These are phyloP conservation scores for Pseudozyma sp. DNA, from an alignment of 1,284 basidiomycete species.

Conservation along the genomic window DNA sequence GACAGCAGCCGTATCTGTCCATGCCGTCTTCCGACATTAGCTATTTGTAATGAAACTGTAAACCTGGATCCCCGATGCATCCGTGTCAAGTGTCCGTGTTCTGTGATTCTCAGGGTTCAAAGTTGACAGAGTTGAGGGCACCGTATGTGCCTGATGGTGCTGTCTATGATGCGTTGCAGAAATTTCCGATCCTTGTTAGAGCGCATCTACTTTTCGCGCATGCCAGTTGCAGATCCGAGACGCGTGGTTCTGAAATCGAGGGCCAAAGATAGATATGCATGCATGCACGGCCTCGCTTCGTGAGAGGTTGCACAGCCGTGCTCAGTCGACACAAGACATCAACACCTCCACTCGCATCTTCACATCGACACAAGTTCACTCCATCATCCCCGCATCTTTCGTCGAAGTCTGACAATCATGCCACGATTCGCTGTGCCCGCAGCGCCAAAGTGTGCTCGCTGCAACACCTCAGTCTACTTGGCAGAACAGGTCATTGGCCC, in stretches of 20 bases:
- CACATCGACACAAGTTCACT: not conserved
- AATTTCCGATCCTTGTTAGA: constrained; percentile 2
- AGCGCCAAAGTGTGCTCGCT: constrained; percentile 67
- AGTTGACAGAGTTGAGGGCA: not conserved
- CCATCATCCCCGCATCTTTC: not conserved
- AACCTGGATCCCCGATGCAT: too few relatives aligned
- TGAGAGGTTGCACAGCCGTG: constrained; percentile 2
- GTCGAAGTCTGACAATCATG: constrained; percentile 22
- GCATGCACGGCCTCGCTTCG: constrained; percentile 12
- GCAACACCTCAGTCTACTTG: constrained; percentile 63
- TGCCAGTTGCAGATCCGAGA: constrained; percentile 5
- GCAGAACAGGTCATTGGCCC: constrained; percentile 68
- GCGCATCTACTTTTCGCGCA: not conserved
- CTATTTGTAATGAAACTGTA: not conserved
- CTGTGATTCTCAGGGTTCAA: too few relatives aligned
- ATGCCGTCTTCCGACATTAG: not conserved
- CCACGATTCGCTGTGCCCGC: constrained; percentile 52
- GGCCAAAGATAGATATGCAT: constrained; percentile 7
- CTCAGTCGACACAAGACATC: constrained; percentile 15
- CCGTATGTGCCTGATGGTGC: not conserved
- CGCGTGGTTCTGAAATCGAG: constrained; percentile 14
- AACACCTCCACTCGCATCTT: constrained; percentile 25
- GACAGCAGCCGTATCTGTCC: too few relatives aligned
- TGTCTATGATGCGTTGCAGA: not conserved
- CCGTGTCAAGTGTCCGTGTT: not conserved